Base-by-base conservation (phyloP, 2,329 filamentous ascomycete species). In the Teratosphaeria viscida region DNA sequence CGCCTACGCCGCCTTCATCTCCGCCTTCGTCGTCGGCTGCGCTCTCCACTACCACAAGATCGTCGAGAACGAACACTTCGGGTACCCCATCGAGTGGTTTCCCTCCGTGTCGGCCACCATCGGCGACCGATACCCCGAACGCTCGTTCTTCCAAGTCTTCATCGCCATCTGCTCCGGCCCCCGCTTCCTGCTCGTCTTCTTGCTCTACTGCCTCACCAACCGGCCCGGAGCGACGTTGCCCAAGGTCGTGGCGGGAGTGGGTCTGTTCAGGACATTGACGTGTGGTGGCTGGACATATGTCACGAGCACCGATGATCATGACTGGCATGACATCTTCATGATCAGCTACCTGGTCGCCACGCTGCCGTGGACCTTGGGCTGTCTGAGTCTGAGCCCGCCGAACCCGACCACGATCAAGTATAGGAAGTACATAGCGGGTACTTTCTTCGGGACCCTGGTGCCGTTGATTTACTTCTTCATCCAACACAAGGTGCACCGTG, bases 321-420 rank as follows among this genome's bases (percentile, higher is more conserved):
- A 95, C 75, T 97, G 91, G 92, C 94, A 99, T 74, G 94, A 99
- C 71, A 92, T 97, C 63, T 92, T 99, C 74, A 99, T 99, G 94
- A 96, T 99, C 67, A 95, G 91, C 14, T 99, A 99, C 75, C 81
- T 99, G 59, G 87, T 99, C 54, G 88, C 90, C 37, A 97, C 94
- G 2, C 80, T 99, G 58, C 94, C 94, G 1, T 99, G 94, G 94
- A 99, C 92, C 1, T 75, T 90, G 55, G 94, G 94, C 55, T 96
- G 92, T 74, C 82, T 97, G 62, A 85, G 88, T 5, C 78, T 97
- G 57, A 96, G 92, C 75, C 91, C 92, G 11, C 85, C 86, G 59
- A 96, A 96, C 72, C 81, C 86, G 12, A 83, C 79, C 63, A 90
- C 94, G 6, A 82, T 96, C 71, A 91, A 88, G 76, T 96, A 95